Percentiles rank a stretch among this genome's conserved stretches.
phyloP scores from a whole-genome alignment of 495 filamentous ascomycete genomes.

The Bombardia bombarda region DNA sequence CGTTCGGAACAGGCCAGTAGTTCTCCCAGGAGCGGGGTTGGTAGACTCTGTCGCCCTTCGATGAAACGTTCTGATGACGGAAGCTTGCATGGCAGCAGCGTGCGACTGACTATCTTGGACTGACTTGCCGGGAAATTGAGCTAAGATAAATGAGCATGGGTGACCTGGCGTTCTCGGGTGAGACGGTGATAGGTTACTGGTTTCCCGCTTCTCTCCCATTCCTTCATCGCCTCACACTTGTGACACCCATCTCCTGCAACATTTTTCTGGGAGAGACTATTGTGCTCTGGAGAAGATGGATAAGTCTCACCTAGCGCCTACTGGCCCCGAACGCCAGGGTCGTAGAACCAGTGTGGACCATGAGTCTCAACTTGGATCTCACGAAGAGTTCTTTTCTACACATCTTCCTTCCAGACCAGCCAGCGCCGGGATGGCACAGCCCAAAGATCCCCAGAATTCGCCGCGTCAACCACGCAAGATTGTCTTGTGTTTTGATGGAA shows the following conservation, averaged over 20 bases:
- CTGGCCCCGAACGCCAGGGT: constrained; percentile 1
- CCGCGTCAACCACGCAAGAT: constrained; percentile 36
- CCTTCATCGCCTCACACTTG: neutral
- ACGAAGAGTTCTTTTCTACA: constrained; percentile 18
- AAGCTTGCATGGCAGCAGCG: constrained; percentile 3
- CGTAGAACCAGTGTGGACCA: neutral
- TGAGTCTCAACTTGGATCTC: constrained; percentile 1
- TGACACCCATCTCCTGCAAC: neutral
- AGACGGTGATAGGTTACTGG: neutral
- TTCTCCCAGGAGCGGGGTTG: constrained; percentile 9
- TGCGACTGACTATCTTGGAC: too few species aligned
- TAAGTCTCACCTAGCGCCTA: constrained; percentile 16
- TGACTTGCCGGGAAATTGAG: neutral
- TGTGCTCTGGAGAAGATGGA: constrained; percentile 11
- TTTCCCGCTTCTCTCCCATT: neutral
- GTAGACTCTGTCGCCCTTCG: neutral
- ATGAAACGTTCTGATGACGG: constrained; percentile 1
- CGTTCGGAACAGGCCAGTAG: too few species aligned
- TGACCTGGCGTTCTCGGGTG: neutral
- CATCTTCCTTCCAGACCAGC: constrained; percentile 15
- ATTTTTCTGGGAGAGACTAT: neutral
- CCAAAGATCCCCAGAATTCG: neutral
- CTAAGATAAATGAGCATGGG: neutral
- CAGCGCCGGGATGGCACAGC: constrained; percentile 7
- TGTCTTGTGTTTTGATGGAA: constrained; percentile 84